Percentiles rank a stretch among this genome's conserved stretches.
Evolutionary conservation across 768 basidiomycete genomes (phyloP).

Genomic region (Hypholoma fasciculare): DNA sequence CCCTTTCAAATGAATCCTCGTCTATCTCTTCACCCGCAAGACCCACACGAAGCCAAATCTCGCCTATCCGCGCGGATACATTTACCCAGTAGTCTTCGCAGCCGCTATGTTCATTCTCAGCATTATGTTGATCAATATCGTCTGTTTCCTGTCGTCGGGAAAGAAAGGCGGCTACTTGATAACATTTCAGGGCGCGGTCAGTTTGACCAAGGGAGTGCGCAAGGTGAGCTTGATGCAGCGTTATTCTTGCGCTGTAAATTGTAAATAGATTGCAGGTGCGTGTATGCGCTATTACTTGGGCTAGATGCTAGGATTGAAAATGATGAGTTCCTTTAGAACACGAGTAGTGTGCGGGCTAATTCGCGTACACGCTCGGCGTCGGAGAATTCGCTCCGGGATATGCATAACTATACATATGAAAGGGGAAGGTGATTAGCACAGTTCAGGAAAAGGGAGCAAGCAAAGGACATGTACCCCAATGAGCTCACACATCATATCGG

Average conservation of each 20-base stretch:
- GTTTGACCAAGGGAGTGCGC: constrained; percentile 63
- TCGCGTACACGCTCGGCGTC: constrained; percentile 52
- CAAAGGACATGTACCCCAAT: constrained; percentile 47
- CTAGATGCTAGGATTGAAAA: constrained; percentile 12
- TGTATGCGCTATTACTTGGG: constrained; percentile 56
- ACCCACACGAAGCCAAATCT: constrained; percentile 34
- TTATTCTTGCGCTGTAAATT: constrained; percentile 58
- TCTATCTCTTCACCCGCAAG: constrained; percentile 16
- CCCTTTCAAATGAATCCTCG: constrained; percentile 16
- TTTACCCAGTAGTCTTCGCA: constrained; percentile 34
- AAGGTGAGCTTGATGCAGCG: constrained; percentile 71
- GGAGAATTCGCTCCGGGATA: constrained; percentile 69
- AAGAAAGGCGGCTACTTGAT: constrained; percentile 59
- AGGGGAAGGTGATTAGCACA: not conserved
- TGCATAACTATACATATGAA: constrained; percentile 46
- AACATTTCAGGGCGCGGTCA: constrained; percentile 58
- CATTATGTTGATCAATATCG: not conserved
- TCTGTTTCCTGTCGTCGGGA: constrained; percentile 17
- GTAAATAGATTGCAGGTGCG: constrained; percentile 58
- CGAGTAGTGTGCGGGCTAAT: not conserved
- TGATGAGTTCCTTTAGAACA: not conserved
- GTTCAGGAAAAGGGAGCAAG: not conserved
- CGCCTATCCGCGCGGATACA: constrained; percentile 31
- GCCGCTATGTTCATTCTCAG: constrained; percentile 21
- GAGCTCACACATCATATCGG: constrained; percentile 72